Evolutionary conservation across 2,329 filamentous ascomycete species (phyloP).

Genomic region (Talaromyces rugulosus): DNA sequence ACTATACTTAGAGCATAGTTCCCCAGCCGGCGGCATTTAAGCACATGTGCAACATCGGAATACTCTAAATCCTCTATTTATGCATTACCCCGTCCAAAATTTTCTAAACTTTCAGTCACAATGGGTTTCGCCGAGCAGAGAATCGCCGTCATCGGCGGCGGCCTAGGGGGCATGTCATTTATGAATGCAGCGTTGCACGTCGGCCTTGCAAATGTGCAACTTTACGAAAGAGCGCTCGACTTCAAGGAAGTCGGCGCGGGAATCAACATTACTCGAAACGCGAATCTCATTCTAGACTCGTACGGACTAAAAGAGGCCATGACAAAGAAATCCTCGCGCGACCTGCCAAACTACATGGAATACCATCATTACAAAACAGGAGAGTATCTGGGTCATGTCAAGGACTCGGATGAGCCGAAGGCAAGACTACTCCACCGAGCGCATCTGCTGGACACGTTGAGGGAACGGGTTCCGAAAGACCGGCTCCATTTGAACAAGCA

Average conservation of each 20-base stretch:
- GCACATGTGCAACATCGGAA: background rate
- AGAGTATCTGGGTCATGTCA: constrained; percentile 27
- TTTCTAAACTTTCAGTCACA: background rate
- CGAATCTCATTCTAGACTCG: constrained; percentile 27
- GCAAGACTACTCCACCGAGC: constrained; percentile 27
- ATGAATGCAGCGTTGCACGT: constrained; percentile 28
- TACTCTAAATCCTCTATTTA: background rate
- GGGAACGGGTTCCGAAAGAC: constrained; percentile 25
- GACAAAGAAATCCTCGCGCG: constrained; percentile 30
- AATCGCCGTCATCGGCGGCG: constrained; percentile 33
- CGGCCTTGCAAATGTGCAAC: constrained; percentile 26
- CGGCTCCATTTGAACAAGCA: constrained; percentile 25
- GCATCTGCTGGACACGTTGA: constrained; percentile 33
- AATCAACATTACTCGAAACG: constrained; percentile 36
- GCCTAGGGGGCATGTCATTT: constrained; percentile 34
- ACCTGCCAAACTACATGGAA: constrained; percentile 28
- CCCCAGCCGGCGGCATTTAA: background rate
- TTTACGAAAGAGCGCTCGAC: constrained; percentile 35
- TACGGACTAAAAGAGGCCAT: constrained; percentile 29
- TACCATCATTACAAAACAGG: constrained; percentile 25
- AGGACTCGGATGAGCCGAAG: constrained; percentile 23
- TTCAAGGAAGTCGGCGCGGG: constrained; percentile 37
- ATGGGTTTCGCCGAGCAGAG: constrained; percentile 27
- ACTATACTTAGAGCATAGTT: background rate
- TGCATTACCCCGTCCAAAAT: background rate